Base-by-base conservation (phyloP, 192 early-diverging fungal species). In the Jimgerdemannia flammicorona region DNA sequence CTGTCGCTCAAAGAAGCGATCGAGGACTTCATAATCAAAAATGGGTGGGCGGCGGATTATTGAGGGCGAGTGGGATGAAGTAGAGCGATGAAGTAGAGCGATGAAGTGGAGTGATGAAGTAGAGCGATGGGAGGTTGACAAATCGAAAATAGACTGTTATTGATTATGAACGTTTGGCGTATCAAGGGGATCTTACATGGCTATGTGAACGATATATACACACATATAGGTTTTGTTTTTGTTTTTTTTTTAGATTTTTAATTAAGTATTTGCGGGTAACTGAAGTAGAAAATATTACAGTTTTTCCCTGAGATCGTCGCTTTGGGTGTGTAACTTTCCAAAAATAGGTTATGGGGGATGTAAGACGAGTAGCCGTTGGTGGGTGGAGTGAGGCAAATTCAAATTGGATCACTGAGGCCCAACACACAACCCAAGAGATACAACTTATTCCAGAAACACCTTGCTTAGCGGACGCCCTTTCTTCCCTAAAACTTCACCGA, bases 1-100 rank as follows among this genome's bases (percentile, higher is more conserved):
- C 83, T 91, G 29, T 90, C 93, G 11, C 72, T 96, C 17, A 90
- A 89, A 67, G 93, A 87, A 63, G 86, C 88, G 1, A 87, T 89
- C 44, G 88, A 89, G 39, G 88, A 90, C 41, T 91, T 84, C 75
- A 77, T 91, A 63, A 79, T 77, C 20, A 85, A 87, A 67, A 90
- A 90, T 76, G 88, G 88, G 42, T 90, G 88, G 88, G 86, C 88
- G 14, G 85, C 85, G 14, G 88, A 68, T 19, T 68, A 68, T 68
- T 68, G 18, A 68, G 6, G 49, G 49, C 6, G 49, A 14, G 49
- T 59, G 49, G 49, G 6, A 10, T 59, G 49, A 14, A 59, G 8
- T 59, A 59, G 49, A 10, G 49, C 49, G 14, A 59, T 59, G 29
- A n/a, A n/a, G n/a, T n/a, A n/a, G n/a, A n/a, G n/a, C n/a, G n/a